Evolutionary conservation across 106 monocot species (phyloP), one percentile per base, ranked within the genome.

Genomic region (Alisma plantagoaquatica): DNA sequence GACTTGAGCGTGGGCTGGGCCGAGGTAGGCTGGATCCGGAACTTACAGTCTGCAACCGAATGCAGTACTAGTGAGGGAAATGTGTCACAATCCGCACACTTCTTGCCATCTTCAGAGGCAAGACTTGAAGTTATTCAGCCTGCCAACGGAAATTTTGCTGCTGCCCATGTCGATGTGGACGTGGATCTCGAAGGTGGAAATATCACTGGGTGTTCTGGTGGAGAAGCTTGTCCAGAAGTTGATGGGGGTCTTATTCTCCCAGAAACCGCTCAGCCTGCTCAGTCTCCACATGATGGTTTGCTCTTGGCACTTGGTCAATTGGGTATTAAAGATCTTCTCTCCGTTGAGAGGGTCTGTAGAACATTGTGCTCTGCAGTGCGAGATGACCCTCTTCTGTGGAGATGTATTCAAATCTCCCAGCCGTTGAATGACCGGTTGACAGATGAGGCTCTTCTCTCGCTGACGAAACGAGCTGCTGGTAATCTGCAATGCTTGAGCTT

Each of bases 331-430:
- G 88, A 84, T 50, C 75, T 88, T 33, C 77, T 96, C 22, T 70
- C 77, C 0, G 64, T 81, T 2, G 80, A 88, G 43, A 71, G 69
- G 60, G 94, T 88, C 8, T 96, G 88, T 62, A 96, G 71, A 60
- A 66, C 83, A 4, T 44, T 84, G 56, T 59, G 35, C n/a, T 17
- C 25, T 4, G 62, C 77, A 16, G 71, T 96, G 15, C 49, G 49
- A 51, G 62, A 38, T n/a, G 84, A 96, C 46, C 47, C 75, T 11
- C 59, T 73, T 22, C 53, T 84, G 24, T 94, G 87, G 87, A 80
- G 66, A 53, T 73, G 65, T 33, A 73, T 96, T 54, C 75, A 80
- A 23, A 80, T 96, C 23, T 61, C 43, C 11, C 56, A 64, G 15
- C 55, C 70, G 0, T 64, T 84, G 59, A 70, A 64, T 44, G 58